Evolutionary conservation across 495 filamentous ascomycete species (phyloP).

Genomic region (Aspergillus cavernicola): DNA sequence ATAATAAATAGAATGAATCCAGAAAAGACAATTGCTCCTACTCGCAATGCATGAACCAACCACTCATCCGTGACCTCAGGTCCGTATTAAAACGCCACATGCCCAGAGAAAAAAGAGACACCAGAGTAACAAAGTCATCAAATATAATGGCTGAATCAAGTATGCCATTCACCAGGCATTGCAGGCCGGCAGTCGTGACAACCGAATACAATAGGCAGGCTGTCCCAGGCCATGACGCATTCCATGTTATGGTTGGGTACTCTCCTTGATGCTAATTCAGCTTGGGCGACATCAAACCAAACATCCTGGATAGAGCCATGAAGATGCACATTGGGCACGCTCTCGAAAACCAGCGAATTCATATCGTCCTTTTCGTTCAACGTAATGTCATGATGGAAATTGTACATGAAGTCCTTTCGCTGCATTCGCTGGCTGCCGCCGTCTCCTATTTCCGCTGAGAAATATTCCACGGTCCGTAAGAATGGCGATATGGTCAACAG

Average conservation of each 20-base stretch:
- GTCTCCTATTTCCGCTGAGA: constrained; percentile 46
- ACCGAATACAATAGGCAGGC: constrained; percentile 36
- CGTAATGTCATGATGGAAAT: constrained; percentile 40
- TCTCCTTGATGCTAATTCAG: constrained; percentile 30
- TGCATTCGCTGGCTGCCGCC: constrained; percentile 40
- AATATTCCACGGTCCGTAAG: constrained; percentile 39
- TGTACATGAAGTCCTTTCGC: constrained; percentile 46
- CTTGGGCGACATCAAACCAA: constrained; percentile 39
- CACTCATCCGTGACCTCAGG: neutral
- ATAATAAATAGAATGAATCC: neutral
- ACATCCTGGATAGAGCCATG: constrained; percentile 38
- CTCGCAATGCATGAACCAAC: constrained; percentile 11
- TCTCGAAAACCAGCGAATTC: constrained; percentile 37
- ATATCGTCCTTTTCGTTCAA: constrained; percentile 37
- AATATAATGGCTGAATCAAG: too few relatives aligned
- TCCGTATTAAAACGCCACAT: constrained; percentile 11
- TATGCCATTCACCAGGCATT: constrained; percentile 30
- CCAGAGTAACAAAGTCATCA: constrained; percentile 3
- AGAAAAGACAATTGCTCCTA: constrained; percentile 7
- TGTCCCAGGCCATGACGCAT: constrained; percentile 29
- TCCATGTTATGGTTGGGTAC: constrained; percentile 34
- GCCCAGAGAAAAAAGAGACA: neutral
- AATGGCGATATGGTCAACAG: constrained; percentile 43
- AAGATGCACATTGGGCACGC: constrained; percentile 27
- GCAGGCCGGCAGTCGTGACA: constrained; percentile 29